Evolutionary conservation across 2,329 filamentous ascomycete genomes (phyloP).

Genomic region (Metarhizium robertsii): DNA sequence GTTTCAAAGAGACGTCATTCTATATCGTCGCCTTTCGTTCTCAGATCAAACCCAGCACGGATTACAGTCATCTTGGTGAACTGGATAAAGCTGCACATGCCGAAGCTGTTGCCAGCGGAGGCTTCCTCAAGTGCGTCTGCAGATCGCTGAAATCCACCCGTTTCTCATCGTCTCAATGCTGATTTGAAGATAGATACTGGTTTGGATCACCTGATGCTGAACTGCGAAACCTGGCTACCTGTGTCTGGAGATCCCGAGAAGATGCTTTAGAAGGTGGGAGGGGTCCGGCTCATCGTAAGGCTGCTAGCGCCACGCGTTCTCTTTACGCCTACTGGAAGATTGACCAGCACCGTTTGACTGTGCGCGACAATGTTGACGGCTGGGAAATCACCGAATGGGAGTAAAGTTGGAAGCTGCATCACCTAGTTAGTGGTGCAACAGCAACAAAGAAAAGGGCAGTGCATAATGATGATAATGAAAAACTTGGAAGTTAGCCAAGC

Average conservation of each 20-base stretch:
- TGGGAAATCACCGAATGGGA: conserved; percentile 57
- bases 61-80: conserved; percentile 57
- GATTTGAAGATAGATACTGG: conserved; percentile 57
- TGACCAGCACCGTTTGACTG: conserved; percentile 58
- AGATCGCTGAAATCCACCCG: not conserved
- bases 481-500: not conserved
- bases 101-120: conserved; percentile 71
- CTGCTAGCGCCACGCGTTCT: conserved; percentile 53
- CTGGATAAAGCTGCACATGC: conserved; percentile 72
- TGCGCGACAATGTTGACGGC: conserved; percentile 52
- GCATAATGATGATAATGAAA: not conserved
- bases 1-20: conserved; percentile 57
- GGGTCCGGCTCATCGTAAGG: conserved; percentile 54
- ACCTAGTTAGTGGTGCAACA: not conserved
- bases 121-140: conserved; percentile 63
- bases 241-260: conserved; percentile 52
- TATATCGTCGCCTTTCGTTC: conserved; percentile 83
- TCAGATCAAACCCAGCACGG: conserved; percentile 55
- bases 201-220: conserved; percentile 65
- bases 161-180: conserved; percentile 5
- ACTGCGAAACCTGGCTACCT: conserved; percentile 74
- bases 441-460: not conserved
- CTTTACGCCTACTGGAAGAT: conserved; percentile 61
- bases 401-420: conserved; percentile 8
- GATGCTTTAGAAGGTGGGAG: conserved; percentile 51